Percentiles rank a stretch among this genome's conserved stretches.
These are phyloP conservation scores for Vanrija sp. DNA, from an alignment of 1,284 basidiomycete species.

Conservation along the genomic window DNA sequence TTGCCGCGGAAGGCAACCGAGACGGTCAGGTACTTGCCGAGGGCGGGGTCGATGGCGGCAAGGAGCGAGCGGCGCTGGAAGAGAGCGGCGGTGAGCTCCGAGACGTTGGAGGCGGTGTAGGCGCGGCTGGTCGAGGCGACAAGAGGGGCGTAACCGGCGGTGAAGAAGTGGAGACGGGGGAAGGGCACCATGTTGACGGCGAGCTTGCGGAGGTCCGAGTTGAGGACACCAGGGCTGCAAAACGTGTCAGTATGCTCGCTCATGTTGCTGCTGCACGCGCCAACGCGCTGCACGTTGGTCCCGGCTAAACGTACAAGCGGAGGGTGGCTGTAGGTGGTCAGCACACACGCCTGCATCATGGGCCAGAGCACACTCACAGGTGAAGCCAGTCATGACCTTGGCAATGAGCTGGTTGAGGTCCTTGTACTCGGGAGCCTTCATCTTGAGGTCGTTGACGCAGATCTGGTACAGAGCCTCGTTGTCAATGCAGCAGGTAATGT, in stretches of 20 bases:
- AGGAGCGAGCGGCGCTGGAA: slow-evolving; percentile 39
- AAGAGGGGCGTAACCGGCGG: slow-evolving; percentile 81
- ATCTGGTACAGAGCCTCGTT: slow-evolving; percentile 95
- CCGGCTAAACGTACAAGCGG: slow-evolving; percentile 28
- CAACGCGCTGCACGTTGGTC: not conserved
- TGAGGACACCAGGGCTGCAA: slow-evolving; percentile 79
- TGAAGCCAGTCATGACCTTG: slow-evolving; percentile 48
- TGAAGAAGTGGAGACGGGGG: slow-evolving; percentile 88
- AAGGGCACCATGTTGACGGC: slow-evolving; percentile 90
- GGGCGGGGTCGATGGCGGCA: slow-evolving; percentile 37
- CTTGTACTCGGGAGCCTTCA: slow-evolving; percentile 64
- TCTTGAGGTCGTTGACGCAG: slow-evolving; percentile 68
- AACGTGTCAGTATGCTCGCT: not conserved
- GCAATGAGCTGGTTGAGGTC: slow-evolving; percentile 70
- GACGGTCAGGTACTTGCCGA: slow-evolving; percentile 46
- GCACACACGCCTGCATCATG: not conserved
- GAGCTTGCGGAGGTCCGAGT: slow-evolving; percentile 89
- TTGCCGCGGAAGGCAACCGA: slow-evolving; percentile 44
- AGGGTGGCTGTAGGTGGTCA: slow-evolving; percentile 32
- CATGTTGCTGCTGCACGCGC: not conserved
- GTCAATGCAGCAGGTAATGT: slow-evolving; percentile 76
- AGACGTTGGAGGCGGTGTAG: slow-evolving; percentile 52
- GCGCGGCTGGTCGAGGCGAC: slow-evolving; percentile 60
- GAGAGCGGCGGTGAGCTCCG: slow-evolving; percentile 38
- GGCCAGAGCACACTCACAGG: slow-evolving; percentile 23